Evolutionary conservation across 2,329 filamentous ascomycete genomes (phyloP).

Genomic region (Penicillium sclerotiorum): DNA sequence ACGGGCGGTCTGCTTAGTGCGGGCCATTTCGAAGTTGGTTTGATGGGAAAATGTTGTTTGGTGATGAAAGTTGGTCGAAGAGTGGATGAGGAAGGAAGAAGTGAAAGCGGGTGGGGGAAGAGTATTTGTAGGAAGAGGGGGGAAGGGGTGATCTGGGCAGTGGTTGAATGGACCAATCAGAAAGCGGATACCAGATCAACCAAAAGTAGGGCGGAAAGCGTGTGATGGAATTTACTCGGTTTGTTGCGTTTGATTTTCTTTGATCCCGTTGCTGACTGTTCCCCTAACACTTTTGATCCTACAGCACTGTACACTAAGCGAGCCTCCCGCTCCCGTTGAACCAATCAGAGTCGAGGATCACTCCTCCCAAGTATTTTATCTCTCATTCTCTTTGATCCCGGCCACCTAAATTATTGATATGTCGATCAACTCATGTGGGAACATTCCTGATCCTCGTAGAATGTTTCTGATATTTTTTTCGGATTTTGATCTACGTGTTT

Average conservation of each 20-base stretch:
- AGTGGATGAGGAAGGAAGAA: slow-evolving; percentile 40
- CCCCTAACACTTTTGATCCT: no score
- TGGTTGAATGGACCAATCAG: slow-evolving; percentile 21
- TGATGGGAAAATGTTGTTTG: slow-evolving; percentile 33
- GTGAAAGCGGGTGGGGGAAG: slow-evolving; percentile 35
- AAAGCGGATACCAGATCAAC: slow-evolving; percentile 26
- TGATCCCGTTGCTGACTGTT: slow-evolving; percentile 1
- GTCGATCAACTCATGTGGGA: slow-evolving; percentile 18
- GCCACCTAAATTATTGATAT: slow-evolving; percentile 24
- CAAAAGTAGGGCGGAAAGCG: slow-evolving; percentile 36
- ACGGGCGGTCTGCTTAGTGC: slow-evolving; percentile 58
- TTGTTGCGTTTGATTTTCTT: slow-evolving; percentile 6
- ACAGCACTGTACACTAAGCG: slow-evolving; percentile 38
- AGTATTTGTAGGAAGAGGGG: slow-evolving; percentile 44
- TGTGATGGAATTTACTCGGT: slow-evolving; percentile 27
- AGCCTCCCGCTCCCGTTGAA: slow-evolving; percentile 22
- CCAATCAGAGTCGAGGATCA: slow-evolving; percentile 46
- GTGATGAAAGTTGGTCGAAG: slow-evolving; percentile 31
- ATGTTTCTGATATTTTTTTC: slow-evolving; percentile 20
- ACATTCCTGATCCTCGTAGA: slow-evolving; percentile 14
- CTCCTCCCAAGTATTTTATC: slow-evolving; percentile 30
- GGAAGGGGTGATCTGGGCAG: slow-evolving; percentile 39
- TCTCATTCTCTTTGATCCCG: slow-evolving; percentile 39
- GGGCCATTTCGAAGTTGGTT: slow-evolving; percentile 46
- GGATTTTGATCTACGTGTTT: slow-evolving; percentile 17